Evolutionary conservation across 2,329 filamentous ascomycete genomes (phyloP), one percentile per base, ranked within the genome.

Genomic region (Byssothecium circinans): DNA sequence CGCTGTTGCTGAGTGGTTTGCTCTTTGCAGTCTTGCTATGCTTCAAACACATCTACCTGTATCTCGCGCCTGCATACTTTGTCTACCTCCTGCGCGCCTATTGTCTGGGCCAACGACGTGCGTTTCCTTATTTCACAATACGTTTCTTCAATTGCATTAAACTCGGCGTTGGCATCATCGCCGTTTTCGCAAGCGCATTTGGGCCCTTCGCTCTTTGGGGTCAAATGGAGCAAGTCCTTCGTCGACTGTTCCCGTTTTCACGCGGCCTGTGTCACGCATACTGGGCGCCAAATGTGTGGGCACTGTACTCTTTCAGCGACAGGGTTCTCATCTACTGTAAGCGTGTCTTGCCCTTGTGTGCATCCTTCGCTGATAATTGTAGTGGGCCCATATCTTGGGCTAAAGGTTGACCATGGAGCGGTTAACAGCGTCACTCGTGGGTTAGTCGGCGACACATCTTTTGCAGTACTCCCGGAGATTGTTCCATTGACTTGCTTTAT

Each of bases 271-370:
- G 92, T 68, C 94, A 99, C 75, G 94, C 94, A 1, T 99, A 99
- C 70, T 99, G 94, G 94, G 94, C 94, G 11, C 91, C 94, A 0
- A 99, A 99, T 59, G 77, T 96, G 1, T 99, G 94, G 94, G 92
- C 94, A 0, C 81, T 97, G 67, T 99, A 99, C 73, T 96, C 94
- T 0, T 96, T 97, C 68, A 75, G 81, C 2, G 94, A 99, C 65
- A 81, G 94, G 43, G 74, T 90, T 7, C 69, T 99, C 57, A 96
- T 99, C 50, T 82, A 85, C 60, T 73, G 90, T 95, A 75, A 68
- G 84, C 73, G 37, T 22, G 11, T 17, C 17, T 8, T 45, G 4
- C 4, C 14, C 8, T 7, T 34, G 1, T 10, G 14, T 33, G 15
- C 29, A 14, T 18, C 41, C 33, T 45, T 53, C 50, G 54, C 71